phyloP scores from a whole-genome alignment of 495 filamentous ascomycete genomes.

The Neurospora cerealis region DNA sequence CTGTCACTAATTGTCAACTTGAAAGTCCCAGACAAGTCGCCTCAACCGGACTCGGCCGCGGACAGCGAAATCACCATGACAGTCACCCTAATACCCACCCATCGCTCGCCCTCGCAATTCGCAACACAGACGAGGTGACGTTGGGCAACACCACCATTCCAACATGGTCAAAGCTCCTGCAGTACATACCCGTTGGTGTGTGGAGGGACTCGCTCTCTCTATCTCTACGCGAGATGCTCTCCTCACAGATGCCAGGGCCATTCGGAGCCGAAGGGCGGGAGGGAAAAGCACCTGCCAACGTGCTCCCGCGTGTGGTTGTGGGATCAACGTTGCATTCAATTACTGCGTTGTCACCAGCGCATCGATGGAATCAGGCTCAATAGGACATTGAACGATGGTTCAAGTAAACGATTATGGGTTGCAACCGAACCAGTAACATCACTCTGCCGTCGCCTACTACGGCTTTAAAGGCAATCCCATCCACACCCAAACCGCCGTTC shows the following conservation, averaged over 20 bases:
- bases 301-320: fast-evolving
- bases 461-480: neutral
- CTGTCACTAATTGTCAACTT: neutral
- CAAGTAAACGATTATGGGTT: neutral
- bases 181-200: neutral
- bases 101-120: neutral
- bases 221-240: neutral
- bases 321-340: neutral
- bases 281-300: neutral
- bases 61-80: neutral
- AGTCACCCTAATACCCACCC: neutral
- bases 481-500: neutral
- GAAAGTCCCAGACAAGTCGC: neutral
- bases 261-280: neutral
- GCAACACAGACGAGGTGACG: neutral
- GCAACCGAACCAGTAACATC: fast-evolving
- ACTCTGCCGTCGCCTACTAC: neutral
- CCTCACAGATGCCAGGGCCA: neutral
- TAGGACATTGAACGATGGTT: neutral
- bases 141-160: neutral
- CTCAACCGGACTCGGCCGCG: neutral
- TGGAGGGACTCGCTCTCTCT: too few species aligned
- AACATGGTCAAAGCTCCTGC: neutral
- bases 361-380: neutral
- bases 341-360: neutral